Conservation (phyloP, 2,329 filamentous ascomycete genomes). For the Trichoderma sp. region DNA sequence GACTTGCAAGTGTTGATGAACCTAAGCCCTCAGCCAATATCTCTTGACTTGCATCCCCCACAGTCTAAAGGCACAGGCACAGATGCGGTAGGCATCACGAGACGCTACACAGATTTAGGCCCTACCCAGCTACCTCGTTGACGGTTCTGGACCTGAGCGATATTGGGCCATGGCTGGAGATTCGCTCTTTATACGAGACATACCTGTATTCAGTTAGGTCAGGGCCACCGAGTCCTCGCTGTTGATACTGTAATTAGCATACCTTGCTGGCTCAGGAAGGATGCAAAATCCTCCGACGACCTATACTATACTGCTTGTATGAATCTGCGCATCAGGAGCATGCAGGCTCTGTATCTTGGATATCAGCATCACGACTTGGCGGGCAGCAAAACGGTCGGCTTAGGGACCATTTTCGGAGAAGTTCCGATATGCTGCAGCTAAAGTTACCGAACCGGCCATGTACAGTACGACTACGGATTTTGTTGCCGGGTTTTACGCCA, state of each 20-base stretch:
- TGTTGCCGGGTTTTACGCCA: not conserved
- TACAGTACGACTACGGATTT: not conserved
- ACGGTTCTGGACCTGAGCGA: not conserved
- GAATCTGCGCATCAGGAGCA: not conserved
- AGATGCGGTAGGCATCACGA: not conserved
- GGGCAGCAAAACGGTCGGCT: not conserved
- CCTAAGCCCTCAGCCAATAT: not conserved
- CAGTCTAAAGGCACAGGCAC: not conserved
- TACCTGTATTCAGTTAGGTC: not conserved
- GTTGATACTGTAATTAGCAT: not conserved
- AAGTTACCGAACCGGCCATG: not conserved
- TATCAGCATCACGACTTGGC: not conserved
- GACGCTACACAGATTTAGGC: not conserved
- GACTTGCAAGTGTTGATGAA: not conserved
- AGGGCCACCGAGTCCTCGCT: not conserved
- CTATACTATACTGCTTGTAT: not conserved
- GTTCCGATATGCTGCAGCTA: slow-evolving; percentile 5
- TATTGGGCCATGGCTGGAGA: not conserved
- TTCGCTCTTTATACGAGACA: not conserved
- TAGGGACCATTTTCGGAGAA: not conserved
- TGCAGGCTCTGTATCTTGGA: not conserved
- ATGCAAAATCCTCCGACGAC: not conserved
- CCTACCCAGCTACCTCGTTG: not conserved
- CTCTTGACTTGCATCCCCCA: not conserved
- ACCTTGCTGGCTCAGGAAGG: not conserved